Percentiles rank a stretch among this genome's conserved stretches.
Evolutionary conservation across 768 basidiomycete genomes (phyloP).

Genomic region (Tricholoma sp.): DNA sequence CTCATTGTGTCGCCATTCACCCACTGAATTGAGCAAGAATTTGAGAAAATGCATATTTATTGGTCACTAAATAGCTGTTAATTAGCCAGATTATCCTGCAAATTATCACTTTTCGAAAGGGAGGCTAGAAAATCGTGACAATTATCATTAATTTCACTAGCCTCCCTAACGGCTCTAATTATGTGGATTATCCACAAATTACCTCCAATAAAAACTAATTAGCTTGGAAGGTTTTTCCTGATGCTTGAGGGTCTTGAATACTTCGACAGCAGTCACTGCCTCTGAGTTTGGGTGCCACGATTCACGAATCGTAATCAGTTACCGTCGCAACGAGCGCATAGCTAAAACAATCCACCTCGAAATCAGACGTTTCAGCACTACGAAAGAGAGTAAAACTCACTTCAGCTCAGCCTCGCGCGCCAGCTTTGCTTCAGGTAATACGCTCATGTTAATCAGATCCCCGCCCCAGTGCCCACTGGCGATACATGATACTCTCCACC

Average conservation of each 20-base stretch:
- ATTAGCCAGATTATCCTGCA: no score
- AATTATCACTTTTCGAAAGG: no score
- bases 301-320: conserved; percentile 93
- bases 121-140: no score
- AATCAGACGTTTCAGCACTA: background rate
- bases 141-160: no score
- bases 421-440: conserved; percentile 96
- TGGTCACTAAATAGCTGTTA: no score
- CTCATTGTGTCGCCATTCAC: no score
- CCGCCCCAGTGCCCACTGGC: conserved; percentile 73
- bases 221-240: no score
- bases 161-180: no score
- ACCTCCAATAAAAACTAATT: no score
- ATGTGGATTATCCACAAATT: no score
- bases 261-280: conserved; percentile 86
- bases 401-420: conserved; percentile 93
- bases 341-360: conserved; percentile 28
- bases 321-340: conserved; percentile 88
- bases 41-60: no score
- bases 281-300: conserved; percentile 82
- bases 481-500: conserved; percentile 93
- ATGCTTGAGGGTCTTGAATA: conserved; percentile 91
- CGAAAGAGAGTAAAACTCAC: conserved; percentile 35
- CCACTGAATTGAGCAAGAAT: no score
- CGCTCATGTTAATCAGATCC: conserved; percentile 98